Evolutionary conservation across 805 yeast species (phyloP), one percentile per base, ranked within the genome.

Genomic region (Ogataea salicorniae): DNA sequence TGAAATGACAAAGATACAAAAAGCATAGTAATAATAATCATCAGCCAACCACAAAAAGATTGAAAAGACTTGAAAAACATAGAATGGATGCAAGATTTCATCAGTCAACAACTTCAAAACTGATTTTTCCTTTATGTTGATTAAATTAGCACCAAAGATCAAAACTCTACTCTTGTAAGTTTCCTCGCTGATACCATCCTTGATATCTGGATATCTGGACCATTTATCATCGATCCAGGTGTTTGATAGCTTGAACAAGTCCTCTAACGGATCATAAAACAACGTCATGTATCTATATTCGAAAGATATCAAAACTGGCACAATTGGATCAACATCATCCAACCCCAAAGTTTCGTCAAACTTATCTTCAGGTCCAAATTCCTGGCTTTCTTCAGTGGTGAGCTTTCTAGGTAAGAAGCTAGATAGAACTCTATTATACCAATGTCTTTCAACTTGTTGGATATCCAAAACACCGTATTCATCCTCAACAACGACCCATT

Each of bases 31-130:
- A 63, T 84, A 87, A 66, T 95, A 94, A 57, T 87, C 84, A 65
- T 94, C 99, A 15, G 89, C 79, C 11, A 89, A 75, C 99, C 99
- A 94, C 40, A 94, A 71, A 33, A 91, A 69, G 47, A 94, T 86
- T 3, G 97, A 90, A 62, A 92, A 92, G 1, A 92, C 83, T 70
- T 94, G 99, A 64, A 94, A 94, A 39, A 95, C 77, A 64, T 94
- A 94, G 63, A 94, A 94, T 0, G 99, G 99, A 64, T 94, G 98
- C 38, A 94, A 69, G 0, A 90, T 88, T 64, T 94, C 99, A 59
- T 89, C 95, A 23, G 85, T 71, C 34, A 94, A 71, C 40, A 94
- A 73, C 60, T 81, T 80, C 0, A 70, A 34, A 1, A 80, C 70
- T 0, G 91, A 63, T 51, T 90, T 92, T 48, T 86, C 92, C 45